Conservation (phyloP, 129 eudicot genomes). For the carrot (Daucus carota) region DNA sequence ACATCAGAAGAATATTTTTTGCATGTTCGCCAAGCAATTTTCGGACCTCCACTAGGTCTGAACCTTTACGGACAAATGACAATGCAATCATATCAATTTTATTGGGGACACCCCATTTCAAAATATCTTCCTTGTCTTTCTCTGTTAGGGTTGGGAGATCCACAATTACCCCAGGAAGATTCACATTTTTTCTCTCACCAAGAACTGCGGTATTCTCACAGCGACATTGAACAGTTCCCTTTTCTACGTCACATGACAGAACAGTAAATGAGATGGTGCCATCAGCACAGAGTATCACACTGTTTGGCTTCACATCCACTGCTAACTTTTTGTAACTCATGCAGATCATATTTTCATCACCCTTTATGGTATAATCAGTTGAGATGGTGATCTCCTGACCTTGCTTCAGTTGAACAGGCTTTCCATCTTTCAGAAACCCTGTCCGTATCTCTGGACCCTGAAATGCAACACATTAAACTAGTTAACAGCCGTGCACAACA, state of each 20-base stretch:
- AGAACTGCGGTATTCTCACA: slow-evolving; percentile 32
- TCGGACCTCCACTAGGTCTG: slow-evolving; percentile 27
- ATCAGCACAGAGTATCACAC: slow-evolving; percentile 29
- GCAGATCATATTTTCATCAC: slow-evolving; percentile 21
- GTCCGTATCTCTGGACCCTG: slow-evolving; percentile 43
- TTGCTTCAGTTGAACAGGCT: slow-evolving; percentile 24
- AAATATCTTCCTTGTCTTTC: slow-evolving; percentile 31
- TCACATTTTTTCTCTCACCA: slow-evolving; percentile 32
- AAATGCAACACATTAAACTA: neutral
- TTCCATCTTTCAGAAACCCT: slow-evolving; percentile 29
- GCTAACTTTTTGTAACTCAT: slow-evolving; percentile 40
- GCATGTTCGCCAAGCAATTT: slow-evolving; percentile 28
- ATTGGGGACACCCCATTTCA: slow-evolving; percentile 37
- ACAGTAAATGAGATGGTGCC: slow-evolving; percentile 33
- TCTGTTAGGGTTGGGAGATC: slow-evolving; percentile 37
- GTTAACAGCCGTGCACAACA: neutral
- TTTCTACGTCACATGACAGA: slow-evolving; percentile 26
- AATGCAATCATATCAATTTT: slow-evolving; percentile 36
- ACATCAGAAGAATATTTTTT: slow-evolving; percentile 29
- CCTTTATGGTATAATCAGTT: slow-evolving; percentile 31
- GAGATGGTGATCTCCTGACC: slow-evolving; percentile 30
- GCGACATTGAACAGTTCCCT: slow-evolving; percentile 22
- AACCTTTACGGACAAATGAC: slow-evolving; percentile 36
- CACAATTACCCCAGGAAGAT: slow-evolving; percentile 37
- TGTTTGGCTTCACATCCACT: slow-evolving; percentile 25